These are phyloP conservation scores for Suhomyces panamericanus DNA, from an alignment of 1,139 yeast species.

Conservation along the genomic window DNA sequence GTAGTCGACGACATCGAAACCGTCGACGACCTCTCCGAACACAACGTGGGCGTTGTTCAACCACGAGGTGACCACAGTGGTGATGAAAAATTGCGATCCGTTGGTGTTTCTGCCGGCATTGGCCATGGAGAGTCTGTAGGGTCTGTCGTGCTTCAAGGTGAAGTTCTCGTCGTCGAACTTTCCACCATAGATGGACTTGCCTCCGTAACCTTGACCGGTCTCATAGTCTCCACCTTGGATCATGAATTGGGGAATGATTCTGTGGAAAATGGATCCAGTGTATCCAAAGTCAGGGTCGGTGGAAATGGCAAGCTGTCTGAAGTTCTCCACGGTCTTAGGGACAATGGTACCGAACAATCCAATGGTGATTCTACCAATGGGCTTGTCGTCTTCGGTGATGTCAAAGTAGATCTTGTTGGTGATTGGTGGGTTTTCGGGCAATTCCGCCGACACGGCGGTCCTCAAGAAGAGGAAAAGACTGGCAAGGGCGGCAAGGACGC, in stretches of 20 bases:
- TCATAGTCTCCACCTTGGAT: conserved; percentile 66
- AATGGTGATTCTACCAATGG: conserved; percentile 64
- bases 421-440: conserved; percentile 54
- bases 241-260: conserved; percentile 60
- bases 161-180: conserved; percentile 61
- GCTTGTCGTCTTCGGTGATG: conserved; percentile 74
- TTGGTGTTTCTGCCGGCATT: conserved; percentile 63
- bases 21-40: conserved; percentile 76
- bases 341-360: conserved; percentile 71
- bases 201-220: conserved; percentile 60
- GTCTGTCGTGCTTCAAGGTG: conserved; percentile 55
- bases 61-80: conserved; percentile 62
- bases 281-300: conserved; percentile 58
- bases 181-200: conserved; percentile 58
- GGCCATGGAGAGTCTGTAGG: conserved; percentile 63
- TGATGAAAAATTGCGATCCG: conserved; percentile 66
- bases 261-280: conserved; percentile 54
- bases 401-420: conserved; percentile 85
- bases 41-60: conserved; percentile 74
- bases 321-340: conserved; percentile 61
- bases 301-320: conserved; percentile 57
- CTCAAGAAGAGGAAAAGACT: conserved; percentile 23
- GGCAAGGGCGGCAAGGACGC: conserved; percentile 25
- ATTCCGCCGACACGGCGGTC: conserved; percentile 23
- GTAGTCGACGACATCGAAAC: conserved; percentile 58